phyloP scores from a whole-genome alignment of 768 basidiomycete genomes.

The Boletus rex-veris region DNA sequence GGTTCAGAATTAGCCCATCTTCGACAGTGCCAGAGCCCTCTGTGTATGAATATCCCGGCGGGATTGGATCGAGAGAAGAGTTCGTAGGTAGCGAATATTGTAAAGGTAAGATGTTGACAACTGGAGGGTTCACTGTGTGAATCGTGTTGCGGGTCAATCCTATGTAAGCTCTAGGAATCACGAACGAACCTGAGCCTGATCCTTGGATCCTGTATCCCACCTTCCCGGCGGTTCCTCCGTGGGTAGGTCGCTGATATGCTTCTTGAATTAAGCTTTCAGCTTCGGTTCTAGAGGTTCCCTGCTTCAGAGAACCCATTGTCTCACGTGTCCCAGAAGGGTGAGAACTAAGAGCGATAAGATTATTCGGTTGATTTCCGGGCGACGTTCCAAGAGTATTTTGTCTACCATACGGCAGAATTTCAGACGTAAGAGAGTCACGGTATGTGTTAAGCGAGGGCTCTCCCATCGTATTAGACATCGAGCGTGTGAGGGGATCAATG shows the following conservation, averaged over 20 bases:
- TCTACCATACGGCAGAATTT: constrained; percentile 1
- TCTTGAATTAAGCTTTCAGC: background rate
- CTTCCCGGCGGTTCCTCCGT: background rate
- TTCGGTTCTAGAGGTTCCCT: constrained; percentile 1
- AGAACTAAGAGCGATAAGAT: background rate
- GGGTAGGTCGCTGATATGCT: constrained; percentile 5
- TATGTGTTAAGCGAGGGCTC: background rate
- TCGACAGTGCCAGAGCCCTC: background rate
- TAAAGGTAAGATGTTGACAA: constrained; percentile 1
- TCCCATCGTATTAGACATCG: constrained; percentile 9
- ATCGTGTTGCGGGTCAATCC: background rate
- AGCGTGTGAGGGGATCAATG: constrained; percentile 5
- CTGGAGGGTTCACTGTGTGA: background rate
- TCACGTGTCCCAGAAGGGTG: constrained; percentile 5
- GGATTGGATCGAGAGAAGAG: background rate
- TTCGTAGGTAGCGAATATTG: background rate
- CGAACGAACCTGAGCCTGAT: constrained; percentile 11
- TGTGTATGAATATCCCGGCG: constrained; percentile 8
- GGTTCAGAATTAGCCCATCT: background rate
- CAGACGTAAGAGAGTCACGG: constrained; percentile 2
- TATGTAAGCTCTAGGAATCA: background rate
- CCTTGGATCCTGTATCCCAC: constrained; percentile 13
- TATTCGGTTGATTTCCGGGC: background rate
- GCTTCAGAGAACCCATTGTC: background rate
- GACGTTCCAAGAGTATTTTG: background rate